Evolutionary conservation across 306 rosid species (phyloP), one percentile per base, ranked within the genome.

Genomic region (Acacia crassicarpa): DNA sequence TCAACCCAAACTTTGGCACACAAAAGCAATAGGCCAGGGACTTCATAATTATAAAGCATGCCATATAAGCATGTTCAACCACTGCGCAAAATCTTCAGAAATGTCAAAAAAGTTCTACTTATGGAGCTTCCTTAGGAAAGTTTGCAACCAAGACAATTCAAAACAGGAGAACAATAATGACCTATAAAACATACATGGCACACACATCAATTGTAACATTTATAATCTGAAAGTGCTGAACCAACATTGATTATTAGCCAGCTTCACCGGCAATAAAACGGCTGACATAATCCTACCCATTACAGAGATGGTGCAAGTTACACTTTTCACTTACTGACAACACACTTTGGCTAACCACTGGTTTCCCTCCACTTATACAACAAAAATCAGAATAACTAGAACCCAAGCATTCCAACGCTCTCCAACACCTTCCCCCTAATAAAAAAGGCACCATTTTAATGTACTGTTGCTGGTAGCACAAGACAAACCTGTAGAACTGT

Each of bases 351-450:
- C 56, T 11, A 58, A 49, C 69, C 80, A 58, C 33, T 45, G 68
- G 54, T 69, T 63, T 72, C 53, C 78, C 79, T 32, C 33, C 49
- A 78, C 79, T n/a, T 23, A 32, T 61, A 23, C 71, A 83, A 22
- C 56, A 70, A 75, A 75, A 75, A 35, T 70, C 9, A 38, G 9
- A 44, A 51, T 70, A 51, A 45, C 84, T 33, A 45, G 67, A 85
- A 58, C 38, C 62, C 41, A 72, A 65, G 44, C 19, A 68, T 38
- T 59, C 72, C 27, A 67, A 35, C 27, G 43, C 27, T 2, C 48
- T 66, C 75, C 32, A 8, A 35, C 45, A 40, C 32, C 27, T 68
- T 9, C 20, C 27, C 53, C 20, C 53, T 43, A 4, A 70, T 22
- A 43, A n/a, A 70, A 43, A 43, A 22, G 19, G 38, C 20, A 41